Evolutionary conservation across 192 early-diverging fungal genomes (phyloP).

Genomic region (Coemansia sp.): DNA sequence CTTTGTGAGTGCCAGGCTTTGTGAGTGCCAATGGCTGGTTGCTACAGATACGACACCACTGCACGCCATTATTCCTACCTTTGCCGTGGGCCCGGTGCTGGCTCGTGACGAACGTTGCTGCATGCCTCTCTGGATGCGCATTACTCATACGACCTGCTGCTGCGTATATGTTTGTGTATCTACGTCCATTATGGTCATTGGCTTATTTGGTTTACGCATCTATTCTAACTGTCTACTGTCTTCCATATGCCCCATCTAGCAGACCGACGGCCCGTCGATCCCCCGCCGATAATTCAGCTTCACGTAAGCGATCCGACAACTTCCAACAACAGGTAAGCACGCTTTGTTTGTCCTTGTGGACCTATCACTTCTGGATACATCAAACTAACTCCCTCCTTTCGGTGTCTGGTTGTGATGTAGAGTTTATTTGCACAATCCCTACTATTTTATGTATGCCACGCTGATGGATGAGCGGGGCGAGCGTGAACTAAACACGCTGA

Average conservation of each 20-base stretch:
- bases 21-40: neutral
- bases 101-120: neutral
- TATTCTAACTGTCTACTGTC: no score
- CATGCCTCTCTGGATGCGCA: neutral
- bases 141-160: neutral
- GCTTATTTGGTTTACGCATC: no score
- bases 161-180: neutral
- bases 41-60: neutral
- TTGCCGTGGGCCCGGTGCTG: neutral
- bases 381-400: neutral
- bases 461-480: conserved; percentile 78
- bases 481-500: conserved; percentile 83
- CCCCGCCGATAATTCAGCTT: conserved; percentile 56
- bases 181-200: no score
- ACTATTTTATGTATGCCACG: conserved; percentile 97
- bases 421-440: conserved; percentile 72
- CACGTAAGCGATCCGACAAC: conserved; percentile 44
- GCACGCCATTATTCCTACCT: neutral
- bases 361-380: neutral
- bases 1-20: no score
- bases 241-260: conserved; percentile 25
- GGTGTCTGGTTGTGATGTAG: conserved; percentile 16
- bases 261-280: conserved; percentile 56
- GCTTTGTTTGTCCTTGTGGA: neutral
- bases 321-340: conserved; percentile 46